Conservation (phyloP, 2,329 filamentous ascomycete species). For the Colletotrichum lupini region DNA sequence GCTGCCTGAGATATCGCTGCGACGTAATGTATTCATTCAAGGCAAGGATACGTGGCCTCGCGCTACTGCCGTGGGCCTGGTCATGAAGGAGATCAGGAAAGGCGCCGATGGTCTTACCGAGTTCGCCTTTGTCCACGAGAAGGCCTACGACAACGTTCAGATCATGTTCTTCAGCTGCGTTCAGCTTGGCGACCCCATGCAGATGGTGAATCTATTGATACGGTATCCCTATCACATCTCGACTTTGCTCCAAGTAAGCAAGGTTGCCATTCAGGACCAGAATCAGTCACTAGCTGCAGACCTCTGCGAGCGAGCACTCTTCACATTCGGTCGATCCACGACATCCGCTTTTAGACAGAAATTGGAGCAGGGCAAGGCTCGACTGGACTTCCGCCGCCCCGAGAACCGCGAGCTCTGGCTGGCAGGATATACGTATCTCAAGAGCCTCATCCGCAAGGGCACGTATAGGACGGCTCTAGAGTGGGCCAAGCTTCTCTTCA, state of each 20-base stretch:
- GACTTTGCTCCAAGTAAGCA: conserved; percentile 91
- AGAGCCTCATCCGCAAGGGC: conserved; percentile 87
- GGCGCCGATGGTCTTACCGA: conserved; percentile 67
- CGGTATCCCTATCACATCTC: conserved; percentile 83
- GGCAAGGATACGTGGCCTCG: conserved; percentile 90
- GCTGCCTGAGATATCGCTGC: conserved; percentile 76
- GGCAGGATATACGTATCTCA: conserved; percentile 88
- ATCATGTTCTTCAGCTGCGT: conserved; percentile 81
- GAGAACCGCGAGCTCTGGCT: conserved; percentile 96
- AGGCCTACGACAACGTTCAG: conserved; percentile 79
- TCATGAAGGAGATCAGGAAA: conserved; percentile 73
- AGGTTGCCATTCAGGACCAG: conserved; percentile 90
- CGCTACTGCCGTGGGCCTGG: conserved; percentile 81
- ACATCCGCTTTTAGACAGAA: conserved; percentile 84
- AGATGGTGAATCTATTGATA: conserved; percentile 78
- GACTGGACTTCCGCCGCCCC: conserved; percentile 81
- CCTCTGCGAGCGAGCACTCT: conserved; percentile 89
- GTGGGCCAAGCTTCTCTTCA: conserved; percentile 88
- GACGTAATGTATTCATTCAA: conserved; percentile 86
- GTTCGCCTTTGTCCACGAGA: conserved; percentile 83
- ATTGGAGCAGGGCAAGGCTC: conserved; percentile 80
- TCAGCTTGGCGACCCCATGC: conserved; percentile 85
- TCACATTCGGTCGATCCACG: conserved; percentile 90
- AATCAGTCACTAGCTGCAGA: conserved; percentile 89
- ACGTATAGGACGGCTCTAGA: conserved; percentile 94